Conservation (phyloP, 345 rosid genomes). For the Hirschfeldia incana region DNA sequence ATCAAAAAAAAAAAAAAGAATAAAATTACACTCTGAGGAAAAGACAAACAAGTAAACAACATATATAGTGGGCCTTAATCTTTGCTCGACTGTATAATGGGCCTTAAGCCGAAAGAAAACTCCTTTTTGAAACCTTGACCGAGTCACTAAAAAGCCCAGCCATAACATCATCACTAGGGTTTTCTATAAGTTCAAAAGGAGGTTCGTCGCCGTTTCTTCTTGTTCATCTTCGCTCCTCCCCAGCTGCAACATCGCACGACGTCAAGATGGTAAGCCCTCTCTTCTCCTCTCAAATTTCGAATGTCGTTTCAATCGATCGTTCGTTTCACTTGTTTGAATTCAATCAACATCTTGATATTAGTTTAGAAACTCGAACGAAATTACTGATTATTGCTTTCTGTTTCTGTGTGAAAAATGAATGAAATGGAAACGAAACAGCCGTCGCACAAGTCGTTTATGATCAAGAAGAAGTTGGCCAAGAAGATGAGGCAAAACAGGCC, state of each 20-base stretch:
- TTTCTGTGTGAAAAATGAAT: not conserved
- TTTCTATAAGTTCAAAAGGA: not conserved
- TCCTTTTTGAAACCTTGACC: no score
- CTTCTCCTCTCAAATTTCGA: not conserved
- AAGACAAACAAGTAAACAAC: no score
- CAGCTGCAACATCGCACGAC: slow-evolving; percentile 34
- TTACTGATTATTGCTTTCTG: not conserved
- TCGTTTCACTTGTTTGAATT: not conserved
- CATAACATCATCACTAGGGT: not conserved
- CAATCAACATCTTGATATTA: not conserved
- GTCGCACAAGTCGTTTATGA: not conserved
- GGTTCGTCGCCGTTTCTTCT: slow-evolving; percentile 1
- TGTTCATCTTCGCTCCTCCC: slow-evolving; percentile 7
- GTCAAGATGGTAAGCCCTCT: slow-evolving; percentile 36
- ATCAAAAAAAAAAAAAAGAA: no score
- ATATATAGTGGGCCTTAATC: no score
- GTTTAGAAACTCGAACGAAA: not conserved
- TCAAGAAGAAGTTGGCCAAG: not conserved
- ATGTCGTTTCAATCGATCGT: not conserved
- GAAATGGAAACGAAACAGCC: not conserved
- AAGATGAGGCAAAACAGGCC: not conserved
- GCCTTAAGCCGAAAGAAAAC: no score
- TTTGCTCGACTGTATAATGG: no score
- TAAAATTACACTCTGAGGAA: no score
- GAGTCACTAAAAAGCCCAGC: slow-evolving; percentile 8